Base-by-base conservation (phyloP, 345 rosid species). In the Erysimum cheiranthoides region DNA sequence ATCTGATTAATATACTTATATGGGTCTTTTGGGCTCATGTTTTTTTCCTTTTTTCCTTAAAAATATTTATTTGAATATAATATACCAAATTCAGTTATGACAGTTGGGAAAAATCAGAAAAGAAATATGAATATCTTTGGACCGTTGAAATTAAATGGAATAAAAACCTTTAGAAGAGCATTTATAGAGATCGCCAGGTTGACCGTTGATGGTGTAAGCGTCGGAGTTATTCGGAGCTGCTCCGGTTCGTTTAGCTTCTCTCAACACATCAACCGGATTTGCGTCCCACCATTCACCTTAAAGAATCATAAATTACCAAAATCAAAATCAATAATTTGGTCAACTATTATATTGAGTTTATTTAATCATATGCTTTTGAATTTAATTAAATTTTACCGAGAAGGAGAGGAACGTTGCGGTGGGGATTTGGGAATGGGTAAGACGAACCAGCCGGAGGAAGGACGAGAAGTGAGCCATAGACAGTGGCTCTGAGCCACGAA, bases 241-340 rank as follows among this genome's bases (percentile, higher is more conserved):
- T 58, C 99, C 99, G 3, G 96, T 95, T 73, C 85, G 62, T 12
- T 79, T 85, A 18, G 99, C 71, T 66, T 87, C 82, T 59, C 87
- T 86, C 53, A 90, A 75, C 7, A 95, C 98, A 63, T 95, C 98
- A 3, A 87, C 73, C 3, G 99, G 99, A 70, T 95, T 85, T 3
- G 81, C 89, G 73, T 92, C 84, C 99, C 99, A 95, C 99, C 99
- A 95, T 85, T 95, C 99, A 47, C 98, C 99, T 95, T 32, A 6
- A 49, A 45, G 2, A 61, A 73, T 31, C 49, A 66, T 40, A 32
- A 52, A 38, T 50, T n/a, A 30, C 49, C 49, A 56, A 65, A 72
- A 21, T 51, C 28, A 61, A 32, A 60, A 60, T 31, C 50, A 75
- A 6, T 21, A 5, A 2, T 30, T 4, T 50, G 5, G 25, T 25